Evolutionary conservation across 768 basidiomycete genomes (phyloP).

Genomic region (Leccinum disarticulatum): DNA sequence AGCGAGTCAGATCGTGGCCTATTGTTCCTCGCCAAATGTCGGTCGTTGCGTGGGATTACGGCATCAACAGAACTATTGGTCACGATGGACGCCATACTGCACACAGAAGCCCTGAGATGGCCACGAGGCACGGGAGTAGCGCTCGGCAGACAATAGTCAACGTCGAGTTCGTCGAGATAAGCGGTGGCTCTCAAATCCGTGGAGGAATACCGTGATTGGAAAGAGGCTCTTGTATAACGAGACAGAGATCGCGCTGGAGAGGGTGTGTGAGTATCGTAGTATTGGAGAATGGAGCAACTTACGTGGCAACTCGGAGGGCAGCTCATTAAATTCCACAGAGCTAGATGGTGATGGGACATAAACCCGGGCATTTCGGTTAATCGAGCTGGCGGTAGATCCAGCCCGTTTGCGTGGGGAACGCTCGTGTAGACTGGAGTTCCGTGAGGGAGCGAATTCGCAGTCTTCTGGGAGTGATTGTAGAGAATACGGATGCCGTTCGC

Average conservation of each 20-base stretch:
- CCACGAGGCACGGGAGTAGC: constrained; percentile 19
- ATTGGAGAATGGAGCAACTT: neutral
- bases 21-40: constrained; percentile 14
- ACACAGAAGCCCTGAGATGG: constrained; percentile 41
- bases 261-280: neutral
- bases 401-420: constrained; percentile 19
- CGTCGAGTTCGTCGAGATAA: constrained; percentile 33
- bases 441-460: constrained; percentile 36
- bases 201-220: constrained; percentile 35
- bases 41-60: constrained; percentile 43
- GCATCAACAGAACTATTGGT: constrained; percentile 60
- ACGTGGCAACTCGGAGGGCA: constrained; percentile 7
- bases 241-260: constrained; percentile 18
- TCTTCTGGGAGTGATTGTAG: constrained; percentile 56
- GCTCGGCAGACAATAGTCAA: constrained; percentile 29
- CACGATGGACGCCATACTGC: constrained; percentile 56
- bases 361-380: constrained; percentile 20
- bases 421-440: constrained; percentile 8
- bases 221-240: constrained; percentile 27
- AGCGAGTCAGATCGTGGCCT: constrained; percentile 15
- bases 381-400: constrained; percentile 12
- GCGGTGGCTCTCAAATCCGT: constrained; percentile 17
- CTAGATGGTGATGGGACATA: constrained; percentile 17
- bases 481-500: constrained; percentile 20
- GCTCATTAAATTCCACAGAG: constrained; percentile 9